Evolutionary conservation across 2,329 filamentous ascomycete genomes (phyloP), one percentile per base, ranked within the genome.

Genomic region (Hirsutella rhossiliensis): DNA sequence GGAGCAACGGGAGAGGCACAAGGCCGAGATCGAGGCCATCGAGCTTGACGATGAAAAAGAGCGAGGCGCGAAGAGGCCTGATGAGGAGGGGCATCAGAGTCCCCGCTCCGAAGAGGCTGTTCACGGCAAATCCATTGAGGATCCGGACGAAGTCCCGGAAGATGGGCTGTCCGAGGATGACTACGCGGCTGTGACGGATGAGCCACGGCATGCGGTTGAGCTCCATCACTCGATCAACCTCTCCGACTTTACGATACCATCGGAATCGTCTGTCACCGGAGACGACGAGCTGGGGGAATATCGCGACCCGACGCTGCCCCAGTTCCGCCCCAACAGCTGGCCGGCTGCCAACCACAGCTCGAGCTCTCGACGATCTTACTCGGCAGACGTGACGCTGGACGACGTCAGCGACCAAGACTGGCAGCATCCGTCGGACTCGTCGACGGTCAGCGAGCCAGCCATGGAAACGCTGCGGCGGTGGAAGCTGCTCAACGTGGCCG

Each of bases 281-380:
- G 53, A 57, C 13, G 47, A 50, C 27, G 53, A 49, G 20, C 20
- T 48, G 11, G 32, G 48, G 3, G 52, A 52, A 30, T 57, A 65
- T 36, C 63, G 66, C 8, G 82, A 86, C 52, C 76, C 76, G 8
- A 84, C 80, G 0, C 67, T 84, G 59, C 81, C 81, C 9, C 81
- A 85, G 52, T 83, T 83, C 55, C 71, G 77, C 6, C 80, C 80
- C n/a, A 75, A 82, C 50, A 67, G 61, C 29, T 48, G 54, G 1
- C 51, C 53, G 19, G 45, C 48, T 7, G 51, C 54, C 15, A 49
- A 48, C n/a, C 51, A 49, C 38, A 40, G 31, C 5, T 18, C 34
- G 15, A 37, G 34, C n/a, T 19, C 34, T 3, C 12, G 18, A 18
- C n/a, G 34, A 2, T 6, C 17, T 5, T 17, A 15, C n/a, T 18